These are phyloP conservation scores for Tulasnella sp. DNA, from an alignment of 768 basidiomycete genomes.

Conservation along the genomic window DNA sequence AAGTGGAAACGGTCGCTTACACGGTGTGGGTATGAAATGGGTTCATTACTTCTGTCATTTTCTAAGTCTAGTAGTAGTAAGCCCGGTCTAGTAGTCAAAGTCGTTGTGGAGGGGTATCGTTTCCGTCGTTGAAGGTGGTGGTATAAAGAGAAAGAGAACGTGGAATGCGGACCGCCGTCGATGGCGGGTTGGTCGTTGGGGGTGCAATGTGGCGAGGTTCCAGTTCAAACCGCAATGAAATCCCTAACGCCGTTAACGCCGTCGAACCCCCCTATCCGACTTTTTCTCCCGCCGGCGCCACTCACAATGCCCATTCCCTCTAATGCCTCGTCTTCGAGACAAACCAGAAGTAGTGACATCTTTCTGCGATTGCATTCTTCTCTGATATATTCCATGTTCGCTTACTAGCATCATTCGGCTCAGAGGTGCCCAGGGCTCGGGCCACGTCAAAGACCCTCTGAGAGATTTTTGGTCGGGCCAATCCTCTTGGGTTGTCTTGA, in stretches of 20 bases:
- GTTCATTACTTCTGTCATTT: constrained; percentile 31
- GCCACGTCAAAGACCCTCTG: neutral
- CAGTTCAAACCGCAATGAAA: neutral
- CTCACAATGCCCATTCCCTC: neutral
- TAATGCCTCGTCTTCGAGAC: too few relatives aligned
- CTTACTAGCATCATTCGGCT: neutral
- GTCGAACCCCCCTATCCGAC: constrained; percentile 4
- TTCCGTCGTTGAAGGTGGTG: constrained; percentile 12
- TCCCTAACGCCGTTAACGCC: constrained; percentile 8
- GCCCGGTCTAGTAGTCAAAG: constrained; percentile 12
- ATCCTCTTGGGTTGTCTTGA: neutral
- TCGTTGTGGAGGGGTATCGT: constrained; percentile 22
- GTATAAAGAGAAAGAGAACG: neutral
- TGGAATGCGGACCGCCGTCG: neutral
- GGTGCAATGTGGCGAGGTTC: constrained; percentile 15
- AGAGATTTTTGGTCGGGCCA: neutral
- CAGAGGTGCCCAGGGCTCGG: neutral
- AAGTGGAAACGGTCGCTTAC: constrained; percentile 19
- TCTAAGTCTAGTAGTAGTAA: constrained; percentile 22
- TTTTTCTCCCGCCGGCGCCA: neutral
- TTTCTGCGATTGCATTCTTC: too few relatives aligned
- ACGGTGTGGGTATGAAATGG: constrained; percentile 32
- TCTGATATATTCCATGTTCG: neutral
- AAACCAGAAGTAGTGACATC: too few relatives aligned
- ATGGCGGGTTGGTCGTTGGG: constrained; percentile 17